phyloP scores from a whole-genome alignment of 192 early-diverging fungal species.

The Polychytrium aggregatum region DNA sequence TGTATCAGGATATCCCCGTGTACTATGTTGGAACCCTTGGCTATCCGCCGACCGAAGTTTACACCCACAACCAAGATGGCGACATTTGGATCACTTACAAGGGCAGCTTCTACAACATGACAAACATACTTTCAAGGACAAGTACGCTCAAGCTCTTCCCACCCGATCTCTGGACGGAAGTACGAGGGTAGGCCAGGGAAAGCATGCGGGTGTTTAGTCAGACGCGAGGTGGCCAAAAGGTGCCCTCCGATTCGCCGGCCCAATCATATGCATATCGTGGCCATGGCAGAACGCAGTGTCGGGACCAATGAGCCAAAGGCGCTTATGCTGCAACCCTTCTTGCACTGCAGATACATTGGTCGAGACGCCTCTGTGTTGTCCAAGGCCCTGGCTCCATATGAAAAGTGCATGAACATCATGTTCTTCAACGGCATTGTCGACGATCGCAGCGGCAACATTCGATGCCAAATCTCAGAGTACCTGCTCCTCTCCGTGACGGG shows the following conservation, averaged over 20 bases:
- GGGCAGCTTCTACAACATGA: constrained; percentile 74
- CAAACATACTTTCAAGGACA: constrained; percentile 26
- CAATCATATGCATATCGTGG: too few species aligned
- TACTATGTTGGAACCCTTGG: constrained; percentile 22
- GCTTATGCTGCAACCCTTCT: too few species aligned
- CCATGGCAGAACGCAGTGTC: too few species aligned
- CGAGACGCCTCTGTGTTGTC: constrained; percentile 34
- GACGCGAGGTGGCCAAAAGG: too few species aligned
- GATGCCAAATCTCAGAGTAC: constrained; percentile 70
- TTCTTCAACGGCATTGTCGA: constrained; percentile 85
- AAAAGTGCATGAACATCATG: constrained; percentile 68
- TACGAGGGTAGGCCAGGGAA: constrained; percentile 7
- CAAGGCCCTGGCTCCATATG: constrained; percentile 55
- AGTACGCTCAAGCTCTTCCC: constrained; percentile 5
- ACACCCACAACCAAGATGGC: constrained; percentile 32
- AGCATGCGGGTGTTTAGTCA: too few species aligned
- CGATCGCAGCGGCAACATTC: constrained; percentile 50
- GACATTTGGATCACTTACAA: constrained; percentile 59
- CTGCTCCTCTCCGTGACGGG: constrained; percentile 70
- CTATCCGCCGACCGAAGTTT: constrained; percentile 37
- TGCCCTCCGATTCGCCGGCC: too few species aligned
- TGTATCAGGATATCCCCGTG: constrained; percentile 14
- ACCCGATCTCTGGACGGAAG: constrained; percentile 43
- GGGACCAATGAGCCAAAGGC: too few species aligned
- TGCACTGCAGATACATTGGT: too few species aligned